Evolutionary conservation across 352 stramenopile genomes (phyloP).

Genomic region (Phytophthora uliginosa): DNA sequence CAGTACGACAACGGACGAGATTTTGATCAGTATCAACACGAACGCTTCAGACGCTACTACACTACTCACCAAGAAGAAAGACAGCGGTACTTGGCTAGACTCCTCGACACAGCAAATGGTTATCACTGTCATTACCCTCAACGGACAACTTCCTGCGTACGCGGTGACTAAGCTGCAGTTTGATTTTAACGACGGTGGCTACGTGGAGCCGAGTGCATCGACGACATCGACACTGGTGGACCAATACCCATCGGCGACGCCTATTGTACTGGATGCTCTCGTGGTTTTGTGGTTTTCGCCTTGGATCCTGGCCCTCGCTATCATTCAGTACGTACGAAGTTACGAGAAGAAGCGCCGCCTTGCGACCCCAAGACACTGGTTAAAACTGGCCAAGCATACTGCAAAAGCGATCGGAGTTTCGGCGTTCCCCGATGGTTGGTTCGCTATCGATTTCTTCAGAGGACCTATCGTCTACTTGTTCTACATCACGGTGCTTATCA

Average conservation of each 20-base stretch:
- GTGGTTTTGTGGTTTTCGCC: constrained; percentile 38
- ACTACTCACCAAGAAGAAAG: constrained; percentile 35
- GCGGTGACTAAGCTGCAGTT: constrained; percentile 45
- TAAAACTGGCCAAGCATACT: constrained; percentile 30
- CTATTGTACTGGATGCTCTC: constrained; percentile 29
- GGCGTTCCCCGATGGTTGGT: constrained; percentile 41
- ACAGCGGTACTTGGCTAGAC: constrained; percentile 41
- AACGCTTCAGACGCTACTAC: constrained; percentile 32
- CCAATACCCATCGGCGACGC: constrained; percentile 25
- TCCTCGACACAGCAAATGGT: constrained; percentile 41
- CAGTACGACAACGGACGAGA: constrained; percentile 22
- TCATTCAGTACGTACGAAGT: constrained; percentile 20
- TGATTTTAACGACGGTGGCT: constrained; percentile 50
- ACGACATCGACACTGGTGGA: constrained; percentile 37
- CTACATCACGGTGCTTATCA: constrained; percentile 55
- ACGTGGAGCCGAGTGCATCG: constrained; percentile 33
- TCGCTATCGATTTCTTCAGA: constrained; percentile 36
- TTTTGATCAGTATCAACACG: constrained; percentile 44
- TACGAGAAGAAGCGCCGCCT: constrained; percentile 24
- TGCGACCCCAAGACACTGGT: constrained; percentile 1
- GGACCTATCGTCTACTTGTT: constrained; percentile 42
- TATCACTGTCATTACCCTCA: constrained; percentile 59
- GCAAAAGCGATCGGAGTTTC: constrained; percentile 44
- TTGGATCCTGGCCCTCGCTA: constrained; percentile 28
- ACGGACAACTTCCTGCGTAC: constrained; percentile 52